Evolutionary conservation across 2,329 filamentous ascomycete species (phyloP).

Genomic region (Colletotrichum aenigma): DNA sequence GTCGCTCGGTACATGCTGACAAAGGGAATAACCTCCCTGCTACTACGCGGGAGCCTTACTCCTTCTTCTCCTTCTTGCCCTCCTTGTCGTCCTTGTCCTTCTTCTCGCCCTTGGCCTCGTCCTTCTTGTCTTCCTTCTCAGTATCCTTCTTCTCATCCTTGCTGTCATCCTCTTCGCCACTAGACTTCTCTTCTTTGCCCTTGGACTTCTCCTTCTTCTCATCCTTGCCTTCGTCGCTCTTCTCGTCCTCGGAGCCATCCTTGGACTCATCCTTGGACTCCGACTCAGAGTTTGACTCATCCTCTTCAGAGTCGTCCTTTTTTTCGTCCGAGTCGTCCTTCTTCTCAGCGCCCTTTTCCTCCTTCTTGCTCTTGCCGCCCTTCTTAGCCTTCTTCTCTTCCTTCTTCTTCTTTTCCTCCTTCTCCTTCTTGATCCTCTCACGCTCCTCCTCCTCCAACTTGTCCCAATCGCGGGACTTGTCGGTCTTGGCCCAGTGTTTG

Average conservation of each 20-base stretch:
- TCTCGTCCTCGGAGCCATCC: slow-evolving; percentile 29
- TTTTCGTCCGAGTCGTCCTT: background rate
- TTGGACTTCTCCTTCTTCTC: slow-evolving; percentile 23
- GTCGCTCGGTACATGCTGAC: background rate
- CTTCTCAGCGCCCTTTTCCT: slow-evolving; percentile 23
- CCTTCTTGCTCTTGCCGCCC: slow-evolving; percentile 22
- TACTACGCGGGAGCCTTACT: background rate
- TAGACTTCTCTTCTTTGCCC: slow-evolving; percentile 22
- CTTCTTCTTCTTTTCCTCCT: slow-evolving; percentile 42
- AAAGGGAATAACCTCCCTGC: background rate
- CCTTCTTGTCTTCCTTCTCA: slow-evolving; percentile 1
- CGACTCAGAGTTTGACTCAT: background rate
- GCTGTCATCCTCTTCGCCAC: background rate
- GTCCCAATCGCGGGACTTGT: slow-evolving; percentile 48
- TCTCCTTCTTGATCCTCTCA: slow-evolving; percentile 38
- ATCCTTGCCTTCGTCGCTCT: slow-evolving; percentile 22
- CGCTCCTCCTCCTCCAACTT: slow-evolving; percentile 48
- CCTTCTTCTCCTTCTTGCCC: slow-evolving; percentile 17
- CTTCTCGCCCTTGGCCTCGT: background rate
- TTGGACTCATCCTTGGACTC: slow-evolving; percentile 19
- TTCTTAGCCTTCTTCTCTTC: slow-evolving; percentile 27
- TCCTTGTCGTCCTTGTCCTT: slow-evolving; percentile 22
- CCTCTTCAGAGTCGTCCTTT: background rate
- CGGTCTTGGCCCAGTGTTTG: slow-evolving; percentile 38
- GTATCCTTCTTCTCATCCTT: background rate